Conservation (phyloP, 129 eudicot species). For the Gnaphalium uliginosum region DNA sequence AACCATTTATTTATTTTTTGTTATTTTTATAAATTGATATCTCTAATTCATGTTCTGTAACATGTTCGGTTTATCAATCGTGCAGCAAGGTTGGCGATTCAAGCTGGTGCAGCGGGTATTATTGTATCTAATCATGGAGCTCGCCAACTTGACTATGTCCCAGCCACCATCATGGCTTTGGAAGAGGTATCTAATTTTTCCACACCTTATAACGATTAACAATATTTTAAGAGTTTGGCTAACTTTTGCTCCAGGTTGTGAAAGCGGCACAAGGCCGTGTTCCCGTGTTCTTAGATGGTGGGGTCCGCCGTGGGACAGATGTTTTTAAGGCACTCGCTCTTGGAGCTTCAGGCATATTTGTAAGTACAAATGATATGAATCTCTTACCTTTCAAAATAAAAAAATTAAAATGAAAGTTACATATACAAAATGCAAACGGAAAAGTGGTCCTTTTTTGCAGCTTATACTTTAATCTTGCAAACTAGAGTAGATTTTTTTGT, state of each 20-base stretch:
- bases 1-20: not conserved
- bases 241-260: constrained; percentile 57
- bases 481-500: not conserved
- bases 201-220: not conserved
- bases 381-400: not conserved
- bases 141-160: constrained; percentile 96
- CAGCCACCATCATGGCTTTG: constrained; percentile 86
- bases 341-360: constrained; percentile 93
- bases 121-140: constrained; percentile 98
- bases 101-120: constrained; percentile 92
- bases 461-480: not conserved
- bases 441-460: not conserved
- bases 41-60: not conserved
- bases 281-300: constrained; percentile 96
- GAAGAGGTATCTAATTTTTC: constrained; percentile 68
- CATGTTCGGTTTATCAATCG: not conserved
- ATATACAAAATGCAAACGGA: too few relatives aligned
- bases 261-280: constrained; percentile 93
- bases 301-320: constrained; percentile 96
- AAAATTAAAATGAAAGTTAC: too few relatives aligned
- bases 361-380: constrained; percentile 40
- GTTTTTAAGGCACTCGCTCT: constrained; percentile 95
- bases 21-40: not conserved
- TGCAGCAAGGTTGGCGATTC: constrained; percentile 90
- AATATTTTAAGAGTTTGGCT: not conserved